A percentile compares a stretch with the other conserved stretches of the same genome.
These are phyloP conservation scores for Arthrobotrys entomopaga DNA, from an alignment of 2,329 filamentous ascomycete species.

Conservation along the genomic window DNA sequence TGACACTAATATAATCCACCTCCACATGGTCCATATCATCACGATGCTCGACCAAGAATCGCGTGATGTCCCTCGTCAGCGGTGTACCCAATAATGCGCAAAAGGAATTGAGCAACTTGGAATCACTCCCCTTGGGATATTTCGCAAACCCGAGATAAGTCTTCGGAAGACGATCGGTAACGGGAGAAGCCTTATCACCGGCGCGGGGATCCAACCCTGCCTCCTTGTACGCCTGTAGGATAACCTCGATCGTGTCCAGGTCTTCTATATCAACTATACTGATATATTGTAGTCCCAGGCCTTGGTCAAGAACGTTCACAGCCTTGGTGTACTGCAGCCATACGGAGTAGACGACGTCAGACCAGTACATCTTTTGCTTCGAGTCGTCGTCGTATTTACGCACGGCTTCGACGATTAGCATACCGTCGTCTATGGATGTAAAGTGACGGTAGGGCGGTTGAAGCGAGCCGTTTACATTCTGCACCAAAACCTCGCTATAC, in stretches of 20 bases:
- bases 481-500: slow-evolving; percentile 6
- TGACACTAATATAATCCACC: slow-evolving; percentile 1
- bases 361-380: background rate
- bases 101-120: background rate
- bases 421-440: slow-evolving; percentile 4
- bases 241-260: slow-evolving; percentile 10
- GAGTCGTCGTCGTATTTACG: background rate
- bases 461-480: slow-evolving; percentile 7
- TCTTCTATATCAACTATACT: slow-evolving; percentile 3
- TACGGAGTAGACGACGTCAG: slow-evolving; percentile 7
- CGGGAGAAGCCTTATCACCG: background rate
- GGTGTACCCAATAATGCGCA: slow-evolving; percentile 7
- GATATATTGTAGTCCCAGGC: slow-evolving; percentile 5
- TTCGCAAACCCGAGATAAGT: background rate
- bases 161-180: background rate
- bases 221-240: slow-evolving; percentile 3
- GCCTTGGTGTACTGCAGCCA: background rate
- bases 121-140: background rate
- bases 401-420: slow-evolving; percentile 2
- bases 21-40: background rate
- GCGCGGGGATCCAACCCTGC: background rate
- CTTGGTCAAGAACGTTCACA: background rate
- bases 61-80: slow-evolving; percentile 3
- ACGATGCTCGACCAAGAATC: slow-evolving; percentile 12
- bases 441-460: slow-evolving; percentile 2